These are phyloP conservation scores for Protea cynaroides DNA, from an alignment of 164 flowering plant genomes.

Conservation along the genomic window DNA sequence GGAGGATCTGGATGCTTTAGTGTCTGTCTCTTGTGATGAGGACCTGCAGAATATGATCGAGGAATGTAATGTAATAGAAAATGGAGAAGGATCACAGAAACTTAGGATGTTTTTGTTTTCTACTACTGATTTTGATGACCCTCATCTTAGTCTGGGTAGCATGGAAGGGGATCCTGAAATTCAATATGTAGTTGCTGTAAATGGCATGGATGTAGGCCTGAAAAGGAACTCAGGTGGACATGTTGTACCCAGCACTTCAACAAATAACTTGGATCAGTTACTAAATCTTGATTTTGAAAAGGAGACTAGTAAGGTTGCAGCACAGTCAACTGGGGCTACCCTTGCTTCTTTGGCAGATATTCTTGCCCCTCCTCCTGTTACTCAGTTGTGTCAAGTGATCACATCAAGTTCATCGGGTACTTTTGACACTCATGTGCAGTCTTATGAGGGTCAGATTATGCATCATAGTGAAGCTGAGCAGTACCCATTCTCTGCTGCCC, in stretches of 20 bases:
- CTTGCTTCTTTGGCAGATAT: slow-evolving; percentile 19
- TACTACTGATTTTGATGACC: slow-evolving; percentile 52
- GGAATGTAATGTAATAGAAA: slow-evolving; percentile 53
- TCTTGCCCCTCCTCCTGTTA: slow-evolving; percentile 18
- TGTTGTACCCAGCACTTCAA: slow-evolving; percentile 37
- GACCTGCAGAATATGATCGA: slow-evolving; percentile 94
- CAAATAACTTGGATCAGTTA: slow-evolving; percentile 59
- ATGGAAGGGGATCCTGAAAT: slow-evolving; percentile 62
- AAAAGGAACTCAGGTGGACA: slow-evolving; percentile 37
- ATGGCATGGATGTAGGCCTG: slow-evolving; percentile 71
- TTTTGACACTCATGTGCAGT: slow-evolving; percentile 24
- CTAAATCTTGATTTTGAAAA: slow-evolving; percentile 35
- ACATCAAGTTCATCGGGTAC: slow-evolving; percentile 20
- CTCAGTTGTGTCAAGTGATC: slow-evolving; percentile 27
- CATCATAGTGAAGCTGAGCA: slow-evolving; percentile 23
- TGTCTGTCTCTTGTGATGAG: slow-evolving; percentile 65
- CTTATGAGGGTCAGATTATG: slow-evolving; percentile 24
- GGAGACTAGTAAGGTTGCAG: slow-evolving; percentile 22
- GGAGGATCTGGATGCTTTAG: slow-evolving; percentile 49
- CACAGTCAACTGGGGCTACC: slow-evolving; percentile 16
- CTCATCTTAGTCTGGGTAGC: slow-evolving; percentile 43
- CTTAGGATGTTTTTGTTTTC: slow-evolving; percentile 78
- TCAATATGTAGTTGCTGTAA: slow-evolving; percentile 82
- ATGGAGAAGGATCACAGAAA: slow-evolving; percentile 56
- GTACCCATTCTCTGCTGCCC: slow-evolving; percentile 19